Base-by-base conservation (phyloP, 345 rosid genomes). In the Linum usitatissimum region DNA sequence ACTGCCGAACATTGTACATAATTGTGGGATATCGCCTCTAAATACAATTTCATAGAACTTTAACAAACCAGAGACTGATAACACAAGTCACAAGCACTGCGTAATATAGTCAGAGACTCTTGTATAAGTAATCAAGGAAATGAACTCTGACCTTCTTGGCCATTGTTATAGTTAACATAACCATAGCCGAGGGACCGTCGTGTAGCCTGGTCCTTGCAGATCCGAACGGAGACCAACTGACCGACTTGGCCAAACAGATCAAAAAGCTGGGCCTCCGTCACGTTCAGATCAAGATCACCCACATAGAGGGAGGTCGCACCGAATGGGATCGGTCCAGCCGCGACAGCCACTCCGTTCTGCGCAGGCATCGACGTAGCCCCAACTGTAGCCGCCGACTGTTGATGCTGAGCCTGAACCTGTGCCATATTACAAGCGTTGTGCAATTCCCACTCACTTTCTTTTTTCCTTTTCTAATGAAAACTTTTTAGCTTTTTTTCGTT, bases 381-480 rank as follows among this genome's bases (percentile, higher is more conserved):
- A 0, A 57, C 81, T 0, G 78, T 66, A 28, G 66, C 71, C 15
- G 63, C 77, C 9, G 77, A 63, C 6, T 54, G 84, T 73, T 71
- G 88, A 63, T 70, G 84, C 48, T 63, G 62, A 42, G 62, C 53
- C 63, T 71, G 75, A 66, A 66, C 61, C 64, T 71, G 70, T 30
- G 75, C 75, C 75, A 71, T 71, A 53, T 59, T 36, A 28, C 9
- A 59, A 17, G 31, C 10, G 2, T 34, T 58, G n/a, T n/a, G n/a
- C n/a, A n/a, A n/a, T n/a, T n/a, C n/a, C n/a, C 18, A 7, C 18
- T 30, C n/a, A n/a, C 45, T 40, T 1, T 30, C 18, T 30, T 9
- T 39, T n/a, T 59, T 63, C 49, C 49, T 42, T 42, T 42, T 14
- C 49, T 42, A 42, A 14, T 8, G 15, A 9, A 9, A 42, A 42